Base-by-base conservation (phyloP, 129 eudicot species). In the Centella asiatica region DNA sequence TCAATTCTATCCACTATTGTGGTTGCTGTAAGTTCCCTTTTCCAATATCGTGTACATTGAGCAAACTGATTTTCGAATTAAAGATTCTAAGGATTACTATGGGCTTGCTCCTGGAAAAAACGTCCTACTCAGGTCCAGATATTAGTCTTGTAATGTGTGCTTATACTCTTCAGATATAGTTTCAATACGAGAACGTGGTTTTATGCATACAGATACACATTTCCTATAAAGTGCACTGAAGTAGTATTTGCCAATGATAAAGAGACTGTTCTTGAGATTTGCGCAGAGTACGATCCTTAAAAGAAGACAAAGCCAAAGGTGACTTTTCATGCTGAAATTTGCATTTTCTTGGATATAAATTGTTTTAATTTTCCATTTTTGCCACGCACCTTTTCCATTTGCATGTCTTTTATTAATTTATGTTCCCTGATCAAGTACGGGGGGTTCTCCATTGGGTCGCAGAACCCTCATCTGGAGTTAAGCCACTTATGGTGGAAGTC, bases 1-100 rank as follows among this genome's bases (percentile, higher is more conserved):
- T n/a, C 11, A 37, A 22, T 44, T 40, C 13, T 36, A 5, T 47
- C n/a, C n/a, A 23, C 37, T 14, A 13, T n/a, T 64, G 34, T 48
- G 65, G 15, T 45, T 9, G 27, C 44, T 40, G 57, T 64, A 93
- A 96, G 96, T 88, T 26, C 99, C 99, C 0, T 88, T 88, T 69
- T 84, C 99, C 28, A 82, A 72, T 56, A 80, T 87, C 61, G 78
- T 87, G 47, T 93, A 93, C 56, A 87, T 87, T 39, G 99, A 93
- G 69, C 78, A 74, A 18, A 68, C 96, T 15, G 99, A 92, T 72
- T 92, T 92, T 59, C 80, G 95, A 69, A 67, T 75, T 80, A 72
- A 75, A 72, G 89, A 82, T 58, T 78, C 89, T 47, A 82, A 82
- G 74, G 89, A 82, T 50, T 82, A 82, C 67, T 82, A 82, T 50